phyloP scores from a whole-genome alignment of 805 yeast genomes.

The Wickerhamomyces tratensis region DNA sequence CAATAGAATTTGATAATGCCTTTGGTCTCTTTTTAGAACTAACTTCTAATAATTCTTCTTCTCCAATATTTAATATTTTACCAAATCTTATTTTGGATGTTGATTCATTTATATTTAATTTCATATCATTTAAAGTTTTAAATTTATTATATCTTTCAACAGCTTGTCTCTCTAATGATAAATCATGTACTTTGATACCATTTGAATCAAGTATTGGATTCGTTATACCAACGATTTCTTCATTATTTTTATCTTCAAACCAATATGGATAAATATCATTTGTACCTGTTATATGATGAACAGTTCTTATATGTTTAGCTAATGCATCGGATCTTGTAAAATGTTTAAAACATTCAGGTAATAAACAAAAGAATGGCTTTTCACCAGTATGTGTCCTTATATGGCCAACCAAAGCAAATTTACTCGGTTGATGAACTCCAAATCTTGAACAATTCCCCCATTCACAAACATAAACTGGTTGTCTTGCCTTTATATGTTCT shows the following conservation, averaged over 20 bases:
- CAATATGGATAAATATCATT: neutral
- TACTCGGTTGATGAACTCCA: slow-evolving; percentile 41
- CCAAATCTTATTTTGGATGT: slow-evolving; percentile 9
- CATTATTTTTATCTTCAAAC: neutral
- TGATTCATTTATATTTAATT: neutral
- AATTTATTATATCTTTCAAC: neutral
- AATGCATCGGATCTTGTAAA: slow-evolving; percentile 55
- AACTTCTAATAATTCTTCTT: slow-evolving; percentile 7
- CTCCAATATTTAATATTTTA: slow-evolving; percentile 8
- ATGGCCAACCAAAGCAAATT: slow-evolving; percentile 54
- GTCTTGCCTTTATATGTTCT: slow-evolving; percentile 2
- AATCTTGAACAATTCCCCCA: slow-evolving; percentile 52
- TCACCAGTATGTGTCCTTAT: slow-evolving; percentile 60
- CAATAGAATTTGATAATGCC: slow-evolving; percentile 3
- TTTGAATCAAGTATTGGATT: neutral
- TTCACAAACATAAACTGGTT: slow-evolving; percentile 29
- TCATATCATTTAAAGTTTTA: neutral
- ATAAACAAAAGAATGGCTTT: slow-evolving; percentile 51
- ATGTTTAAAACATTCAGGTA: slow-evolving; percentile 56
- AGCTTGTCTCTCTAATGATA: neutral
- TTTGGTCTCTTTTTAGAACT: neutral
- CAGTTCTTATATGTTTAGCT: slow-evolving; percentile 51
- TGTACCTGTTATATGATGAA: slow-evolving; percentile 33
- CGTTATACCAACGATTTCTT: neutral
- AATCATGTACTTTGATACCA: neutral